A percentile compares a stretch with the other conserved stretches of the same genome.
Evolutionary conservation across 2,329 filamentous ascomycete genomes (phyloP).

Genomic region (Colletotrichum tropicale): DNA sequence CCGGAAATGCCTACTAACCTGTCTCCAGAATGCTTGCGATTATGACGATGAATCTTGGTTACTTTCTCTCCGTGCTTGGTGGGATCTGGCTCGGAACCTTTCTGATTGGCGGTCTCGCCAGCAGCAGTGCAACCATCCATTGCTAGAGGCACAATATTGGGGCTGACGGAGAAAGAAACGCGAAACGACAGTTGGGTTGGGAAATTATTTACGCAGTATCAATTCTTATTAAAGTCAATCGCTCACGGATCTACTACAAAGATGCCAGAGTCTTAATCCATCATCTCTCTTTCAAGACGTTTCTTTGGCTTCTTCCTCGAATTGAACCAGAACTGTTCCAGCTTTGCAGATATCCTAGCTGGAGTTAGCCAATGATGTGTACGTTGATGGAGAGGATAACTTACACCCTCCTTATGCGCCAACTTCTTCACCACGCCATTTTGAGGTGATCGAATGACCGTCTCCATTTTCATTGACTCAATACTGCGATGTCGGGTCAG

Average conservation of each 20-base stretch:
- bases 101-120: not conserved
- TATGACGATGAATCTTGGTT: conserved; percentile 88
- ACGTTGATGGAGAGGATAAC: conserved; percentile 29
- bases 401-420: conserved; percentile 76
- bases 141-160: not conserved
- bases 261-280: not conserved
- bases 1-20: not conserved
- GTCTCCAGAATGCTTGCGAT: conserved; percentile 80
- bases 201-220: not conserved
- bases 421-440: conserved; percentile 74
- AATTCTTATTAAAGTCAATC: not conserved
- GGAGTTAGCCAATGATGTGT: conserved; percentile 21
- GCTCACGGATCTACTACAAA: not conserved
- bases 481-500: conserved; percentile 54
- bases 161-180: not conserved
- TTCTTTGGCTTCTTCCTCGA: conserved; percentile 45
- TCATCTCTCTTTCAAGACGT: not conserved
- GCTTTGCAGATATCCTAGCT: conserved; percentile 77
- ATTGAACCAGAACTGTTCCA: conserved; percentile 75
- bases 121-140: not conserved
- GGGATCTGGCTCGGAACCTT: conserved; percentile 78
- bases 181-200: not conserved
- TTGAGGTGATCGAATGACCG: conserved; percentile 79
- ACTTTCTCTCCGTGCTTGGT: conserved; percentile 78
- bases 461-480: conserved; percentile 92